These are phyloP conservation scores for Leccinum pellstonianum DNA, from an alignment of 768 basidiomycete species.

Conservation along the genomic window DNA sequence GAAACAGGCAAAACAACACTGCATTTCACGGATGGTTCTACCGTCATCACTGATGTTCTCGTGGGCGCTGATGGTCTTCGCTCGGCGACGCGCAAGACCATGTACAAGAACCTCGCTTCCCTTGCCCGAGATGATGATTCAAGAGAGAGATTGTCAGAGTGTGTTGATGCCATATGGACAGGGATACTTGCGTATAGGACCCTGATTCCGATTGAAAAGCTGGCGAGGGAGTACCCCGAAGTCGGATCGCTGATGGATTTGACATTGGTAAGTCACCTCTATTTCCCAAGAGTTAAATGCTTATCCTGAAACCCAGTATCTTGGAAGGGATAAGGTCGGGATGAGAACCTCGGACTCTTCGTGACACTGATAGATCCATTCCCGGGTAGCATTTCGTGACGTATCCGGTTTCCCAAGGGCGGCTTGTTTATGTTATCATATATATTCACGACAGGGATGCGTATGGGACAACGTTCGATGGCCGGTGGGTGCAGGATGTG, in stretches of 20 bases:
- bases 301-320: conserved; percentile 17
- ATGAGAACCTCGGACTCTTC: neutral
- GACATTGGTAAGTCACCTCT: conserved; percentile 15
- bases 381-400: conserved; percentile 37
- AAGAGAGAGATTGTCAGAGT: conserved; percentile 15
- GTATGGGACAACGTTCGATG: conserved; percentile 33
- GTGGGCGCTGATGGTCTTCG: conserved; percentile 45
- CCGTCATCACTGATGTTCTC: conserved; percentile 39
- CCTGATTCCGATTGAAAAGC: conserved; percentile 31
- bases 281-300: neutral
- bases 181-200: conserved; percentile 41
- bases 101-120: conserved; percentile 23
- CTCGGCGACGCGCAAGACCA: conserved; percentile 32
- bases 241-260: conserved; percentile 24
- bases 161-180: conserved; percentile 38
- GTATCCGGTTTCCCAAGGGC: conserved; percentile 40
- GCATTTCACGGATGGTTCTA: conserved; percentile 37
- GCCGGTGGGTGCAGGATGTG: conserved; percentile 30
- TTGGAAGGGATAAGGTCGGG: conserved; percentile 23
- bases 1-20: conserved; percentile 27
- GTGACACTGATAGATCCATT: neutral
- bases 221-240: conserved; percentile 35
- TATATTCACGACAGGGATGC: conserved; percentile 27
- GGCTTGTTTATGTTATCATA: conserved; percentile 36
- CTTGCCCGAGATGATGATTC: conserved; percentile 2